A percentile compares a stretch with the other conserved stretches of the same genome.
phyloP scores from a whole-genome alignment of 2,329 filamentous ascomycete genomes.

The Calonectria pauciramosa region DNA sequence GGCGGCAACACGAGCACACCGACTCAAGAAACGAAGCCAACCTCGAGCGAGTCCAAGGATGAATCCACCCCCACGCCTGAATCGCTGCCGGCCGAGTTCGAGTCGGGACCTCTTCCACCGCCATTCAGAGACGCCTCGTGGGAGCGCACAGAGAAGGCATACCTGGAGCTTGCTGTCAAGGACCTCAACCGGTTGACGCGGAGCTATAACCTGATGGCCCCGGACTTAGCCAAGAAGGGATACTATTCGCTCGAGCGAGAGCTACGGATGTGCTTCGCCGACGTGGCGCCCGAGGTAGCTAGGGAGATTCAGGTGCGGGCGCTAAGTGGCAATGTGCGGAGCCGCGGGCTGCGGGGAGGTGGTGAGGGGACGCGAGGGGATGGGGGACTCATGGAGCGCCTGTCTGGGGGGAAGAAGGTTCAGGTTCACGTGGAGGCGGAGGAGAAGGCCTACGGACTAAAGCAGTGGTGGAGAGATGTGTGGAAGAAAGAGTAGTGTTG shows the following conservation, averaged over 20 bases:
- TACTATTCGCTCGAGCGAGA: constrained; percentile 90
- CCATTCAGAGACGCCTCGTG: constrained; percentile 86
- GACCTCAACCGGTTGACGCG: constrained; percentile 85
- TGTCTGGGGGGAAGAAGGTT: constrained; percentile 64
- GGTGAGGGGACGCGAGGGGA: constrained; percentile 49
- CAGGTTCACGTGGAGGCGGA: constrained; percentile 81
- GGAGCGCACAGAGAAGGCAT: constrained; percentile 79
- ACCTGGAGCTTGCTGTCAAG: constrained; percentile 81
- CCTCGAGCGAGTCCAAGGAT: neutral
- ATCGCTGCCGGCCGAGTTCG: neutral
- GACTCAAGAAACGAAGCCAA: constrained; percentile 22
- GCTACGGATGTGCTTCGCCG: constrained; percentile 83
- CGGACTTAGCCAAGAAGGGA: constrained; percentile 91
- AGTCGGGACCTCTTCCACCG: constrained; percentile 44
- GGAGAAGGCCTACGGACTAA: constrained; percentile 85
- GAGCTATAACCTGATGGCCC: constrained; percentile 95
- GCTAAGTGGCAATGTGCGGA: constrained; percentile 53
- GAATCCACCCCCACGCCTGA: constrained; percentile 1
- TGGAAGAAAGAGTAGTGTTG: constrained; percentile 57
- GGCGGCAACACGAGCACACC: constrained; percentile 61
- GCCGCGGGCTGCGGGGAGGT: constrained; percentile 47
- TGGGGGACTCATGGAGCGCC: constrained; percentile 72
- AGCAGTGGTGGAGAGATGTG: constrained; percentile 90
- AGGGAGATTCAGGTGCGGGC: constrained; percentile 80
- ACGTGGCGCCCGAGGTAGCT: constrained; percentile 84